Base-by-base conservation (phyloP, 2,329 filamentous ascomycete species). In the Ceratocystis smalleyi region DNA sequence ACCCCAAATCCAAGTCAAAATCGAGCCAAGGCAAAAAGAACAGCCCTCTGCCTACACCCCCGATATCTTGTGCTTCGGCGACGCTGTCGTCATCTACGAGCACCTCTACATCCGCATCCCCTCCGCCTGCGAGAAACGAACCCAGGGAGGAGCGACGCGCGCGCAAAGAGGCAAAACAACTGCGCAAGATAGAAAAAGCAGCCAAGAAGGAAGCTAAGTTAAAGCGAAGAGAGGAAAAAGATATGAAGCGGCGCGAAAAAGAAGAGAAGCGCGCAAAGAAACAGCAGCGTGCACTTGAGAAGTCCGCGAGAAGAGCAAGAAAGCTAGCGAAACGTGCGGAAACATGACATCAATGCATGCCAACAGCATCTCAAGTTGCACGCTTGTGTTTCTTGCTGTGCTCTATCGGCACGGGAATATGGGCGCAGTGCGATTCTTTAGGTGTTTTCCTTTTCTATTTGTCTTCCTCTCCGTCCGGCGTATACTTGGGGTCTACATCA, bases 181-280 rank as follows among this genome's bases (percentile, higher is more conserved):
- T 40, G 17, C 57, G 63, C 61, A 65, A 68, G 59, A 66, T 55
- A 17, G 59, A 64, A 43, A 65, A 62, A 35, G 22, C 55, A 0
- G 47, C 61, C 17, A 65, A 68, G n/a, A 64, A 70, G 47, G 69
- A 74, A 69, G 69, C 78, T 73, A 73, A 73, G 65, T 70, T 69
- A 63, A 68, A 66, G 57, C 67, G 61, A 30, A 67, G 68, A 5
- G 71, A 69, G 65, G 70, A 73, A 27, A 70, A 74, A 70, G 69
- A 69, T 61, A 43, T 65, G 17, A 71, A 69, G 35, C 67, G 68
- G 69, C 75, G 76, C 70, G 76, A 74, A 2, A 80, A 77, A 70
- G 76, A 77, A 67, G 76, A 77, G 57, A 74, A 74, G 67, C 72
- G 71, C 68, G 72, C 70, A 61, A 73, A 71, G 54, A 74, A 70